Base-by-base conservation (phyloP, 164 flowering plant species). In the Taxillus chinensis region DNA sequence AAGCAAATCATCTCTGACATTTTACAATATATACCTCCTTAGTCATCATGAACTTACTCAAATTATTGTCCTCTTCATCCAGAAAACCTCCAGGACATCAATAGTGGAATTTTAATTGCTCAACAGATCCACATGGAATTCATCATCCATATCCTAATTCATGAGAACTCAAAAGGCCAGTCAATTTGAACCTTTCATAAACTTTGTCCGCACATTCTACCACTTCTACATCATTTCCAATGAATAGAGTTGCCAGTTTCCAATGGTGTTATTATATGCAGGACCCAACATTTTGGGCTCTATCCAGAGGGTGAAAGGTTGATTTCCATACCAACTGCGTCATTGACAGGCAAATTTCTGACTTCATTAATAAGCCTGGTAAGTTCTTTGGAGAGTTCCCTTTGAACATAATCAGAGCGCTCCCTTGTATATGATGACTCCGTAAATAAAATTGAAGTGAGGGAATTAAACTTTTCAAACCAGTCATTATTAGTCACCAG, bases 391-490 rank as follows among this genome's bases (percentile, higher is more conserved):
- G 61, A 63, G 14, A 78, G 75, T 68, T 77, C 86, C 60, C 65
- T 64, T 39, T 70, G 82, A 61, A 76, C 80, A 74, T 77, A 77
- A 64, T 77, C 72, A 64, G 70, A 70, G 39, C 86, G 78, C 62
- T 81, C 83, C 62, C 69, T 80, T 38, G 83, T 67, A 52, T 74
- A 37, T 39, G 75, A 78, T 64, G 92, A 82, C 64, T 86, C 89
- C 39, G 76, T 51, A 62, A 76, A 69, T n/a, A 84, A 68, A 61
- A 69, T 67, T 60, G 74, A 70, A 27, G 80, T 74, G 41, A 84
- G 79, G 27, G 82, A 64, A 63, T 80, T 83, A 55, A 74, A 82
- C 41, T 69, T 78, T 57, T 75, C 78, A 71, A 71, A 71, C 75
- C 79, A 79, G 38, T 74, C 82, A 58, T 77, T 73, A 54, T 42